Evolutionary conservation across 1,139 yeast species (phyloP).

Genomic region (Kurtzmaniella natalensis): DNA sequence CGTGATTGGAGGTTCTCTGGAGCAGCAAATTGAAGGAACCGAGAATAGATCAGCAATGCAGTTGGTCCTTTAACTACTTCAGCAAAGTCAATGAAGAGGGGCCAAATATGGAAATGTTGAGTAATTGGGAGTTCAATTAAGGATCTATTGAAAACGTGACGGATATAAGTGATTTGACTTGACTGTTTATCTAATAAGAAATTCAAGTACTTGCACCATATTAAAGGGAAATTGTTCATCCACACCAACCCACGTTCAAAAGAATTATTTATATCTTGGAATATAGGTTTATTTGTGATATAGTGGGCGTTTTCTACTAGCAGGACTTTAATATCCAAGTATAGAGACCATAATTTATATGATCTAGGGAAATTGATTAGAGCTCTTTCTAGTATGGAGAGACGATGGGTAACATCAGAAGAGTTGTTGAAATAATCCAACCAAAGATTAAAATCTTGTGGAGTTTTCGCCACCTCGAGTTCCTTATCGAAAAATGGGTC

Average conservation of each 20-base stretch:
- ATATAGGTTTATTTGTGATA: slow-evolving; percentile 25
- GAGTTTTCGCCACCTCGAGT: slow-evolving; percentile 39
- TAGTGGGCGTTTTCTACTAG: slow-evolving; percentile 24
- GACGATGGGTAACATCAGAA: slow-evolving; percentile 24
- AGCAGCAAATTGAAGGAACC: slow-evolving; percentile 35
- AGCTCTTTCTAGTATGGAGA: slow-evolving; percentile 53
- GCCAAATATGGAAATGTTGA: slow-evolving; percentile 63
- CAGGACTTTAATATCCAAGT: slow-evolving; percentile 38
- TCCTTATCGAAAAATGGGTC: slow-evolving; percentile 22
- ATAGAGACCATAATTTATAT: slow-evolving; percentile 54
- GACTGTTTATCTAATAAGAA: slow-evolving; percentile 34
- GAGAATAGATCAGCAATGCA: slow-evolving; percentile 36
- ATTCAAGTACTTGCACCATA: slow-evolving; percentile 56
- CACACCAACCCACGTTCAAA: slow-evolving; percentile 47
- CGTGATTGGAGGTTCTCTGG: slow-evolving; percentile 10
- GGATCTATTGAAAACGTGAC: slow-evolving; percentile 50
- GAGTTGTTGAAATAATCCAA: slow-evolving; percentile 37
- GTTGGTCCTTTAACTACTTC: slow-evolving; percentile 40
- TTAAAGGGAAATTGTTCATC: slow-evolving; percentile 40
- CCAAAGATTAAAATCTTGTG: slow-evolving; percentile 49
- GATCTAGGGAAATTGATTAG: slow-evolving; percentile 44
- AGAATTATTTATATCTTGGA: slow-evolving; percentile 28
- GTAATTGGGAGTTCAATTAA: slow-evolving; percentile 46
- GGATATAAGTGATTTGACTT: slow-evolving; percentile 37
- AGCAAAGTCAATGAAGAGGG: slow-evolving; percentile 50